Evolutionary conservation across 257 asterid species (phyloP).

Genomic region (Cynanchum wilfordii): DNA sequence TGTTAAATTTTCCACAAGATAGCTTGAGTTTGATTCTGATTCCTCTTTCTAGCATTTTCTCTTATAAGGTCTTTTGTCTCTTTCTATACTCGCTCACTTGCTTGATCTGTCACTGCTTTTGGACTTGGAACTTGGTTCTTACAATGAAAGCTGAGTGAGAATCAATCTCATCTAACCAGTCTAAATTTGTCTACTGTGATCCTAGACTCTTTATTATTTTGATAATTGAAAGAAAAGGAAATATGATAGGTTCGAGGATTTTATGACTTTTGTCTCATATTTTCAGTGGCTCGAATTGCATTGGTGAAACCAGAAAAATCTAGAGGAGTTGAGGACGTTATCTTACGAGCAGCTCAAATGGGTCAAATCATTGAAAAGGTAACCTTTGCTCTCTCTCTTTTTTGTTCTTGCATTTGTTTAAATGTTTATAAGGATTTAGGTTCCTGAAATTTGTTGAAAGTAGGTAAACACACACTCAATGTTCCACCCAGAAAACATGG

Average conservation of each 20-base stretch:
- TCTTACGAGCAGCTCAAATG: conserved; percentile 76
- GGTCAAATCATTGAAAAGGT: conserved; percentile 94
- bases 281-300: conserved; percentile 90
- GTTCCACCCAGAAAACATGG: background rate
- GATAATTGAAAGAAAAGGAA: background rate
- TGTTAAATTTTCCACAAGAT: background rate
- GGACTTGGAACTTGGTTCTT: background rate
- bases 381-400: conserved; percentile 6
- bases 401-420: background rate
- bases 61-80: background rate
- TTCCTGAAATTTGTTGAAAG: background rate
- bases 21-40: background rate
- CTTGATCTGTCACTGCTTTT: conserved; percentile 1
- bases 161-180: background rate
- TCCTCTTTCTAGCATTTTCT: background rate
- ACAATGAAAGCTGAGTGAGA: background rate
- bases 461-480: background rate
- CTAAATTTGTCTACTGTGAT: background rate
- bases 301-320: conserved; percentile 97
- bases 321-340: conserved; percentile 92
- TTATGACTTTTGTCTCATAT: conserved; percentile 6
- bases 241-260: too few species aligned
- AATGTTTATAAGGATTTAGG: background rate
- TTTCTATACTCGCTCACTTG: background rate
- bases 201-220: background rate